These are phyloP conservation scores for Podospora conica DNA, from an alignment of 495 filamentous ascomycete species.

Conservation along the genomic window DNA sequence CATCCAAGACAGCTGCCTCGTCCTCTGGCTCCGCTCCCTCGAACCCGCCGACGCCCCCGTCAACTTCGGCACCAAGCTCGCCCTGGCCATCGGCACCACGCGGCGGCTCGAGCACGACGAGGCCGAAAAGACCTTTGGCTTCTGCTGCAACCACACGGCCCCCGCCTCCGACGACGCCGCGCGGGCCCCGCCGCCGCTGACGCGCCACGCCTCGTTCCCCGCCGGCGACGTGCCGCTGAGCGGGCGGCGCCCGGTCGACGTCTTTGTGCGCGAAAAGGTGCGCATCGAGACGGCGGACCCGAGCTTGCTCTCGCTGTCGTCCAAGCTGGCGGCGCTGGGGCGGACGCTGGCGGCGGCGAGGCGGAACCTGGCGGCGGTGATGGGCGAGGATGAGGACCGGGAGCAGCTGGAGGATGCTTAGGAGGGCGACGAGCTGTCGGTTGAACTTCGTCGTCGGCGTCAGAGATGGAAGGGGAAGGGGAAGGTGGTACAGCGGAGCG, in stretches of 20 bases:
- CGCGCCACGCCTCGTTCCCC: conserved; percentile 2
- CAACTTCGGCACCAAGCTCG: conserved; percentile 45
- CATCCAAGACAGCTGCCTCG: conserved; percentile 69
- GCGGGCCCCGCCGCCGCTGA: conserved; percentile 3
- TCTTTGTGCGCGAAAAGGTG: conserved; percentile 83
- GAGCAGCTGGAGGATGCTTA: conserved; percentile 22
- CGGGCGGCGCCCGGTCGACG: conserved; percentile 41
- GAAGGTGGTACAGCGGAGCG: background rate
- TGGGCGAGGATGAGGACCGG: conserved; percentile 50
- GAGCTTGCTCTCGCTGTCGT: conserved; percentile 75
- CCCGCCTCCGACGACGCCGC: background rate
- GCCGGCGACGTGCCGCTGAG: background rate
- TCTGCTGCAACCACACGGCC: conserved; percentile 12
- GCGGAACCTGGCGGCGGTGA: conserved; percentile 69
- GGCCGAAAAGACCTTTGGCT: conserved; percentile 60
- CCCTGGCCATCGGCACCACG: conserved; percentile 50
- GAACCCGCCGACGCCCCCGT: conserved; percentile 52
- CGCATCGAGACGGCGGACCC: conserved; percentile 89
- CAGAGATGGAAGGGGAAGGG: background rate
- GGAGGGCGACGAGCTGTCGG: background rate
- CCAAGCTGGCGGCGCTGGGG: conserved; percentile 78
- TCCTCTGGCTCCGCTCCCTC: conserved; percentile 73
- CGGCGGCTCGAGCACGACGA: conserved; percentile 75
- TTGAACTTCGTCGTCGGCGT: background rate
- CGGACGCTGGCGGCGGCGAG: conserved; percentile 63